A percentile compares a stretch with the other conserved stretches of the same genome.
Conservation (phyloP, 2,329 filamentous ascomycete species). For the Coleophoma crateriformis region DNA sequence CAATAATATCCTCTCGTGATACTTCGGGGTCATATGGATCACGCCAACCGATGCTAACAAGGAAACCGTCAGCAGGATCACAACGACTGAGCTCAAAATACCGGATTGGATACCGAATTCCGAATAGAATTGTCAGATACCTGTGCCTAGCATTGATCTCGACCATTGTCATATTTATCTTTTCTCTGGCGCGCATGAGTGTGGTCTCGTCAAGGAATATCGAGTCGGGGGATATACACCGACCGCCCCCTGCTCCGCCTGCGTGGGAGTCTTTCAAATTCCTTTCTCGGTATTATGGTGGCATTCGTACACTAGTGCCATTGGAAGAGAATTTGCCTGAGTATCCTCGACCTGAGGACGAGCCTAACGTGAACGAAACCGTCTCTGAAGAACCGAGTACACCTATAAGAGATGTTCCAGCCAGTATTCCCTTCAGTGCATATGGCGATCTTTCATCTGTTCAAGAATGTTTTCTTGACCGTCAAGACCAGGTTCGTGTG, state of each 20-base stretch:
- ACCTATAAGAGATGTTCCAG: constrained; percentile 32
- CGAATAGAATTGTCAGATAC: constrained; percentile 70
- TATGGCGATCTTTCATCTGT: constrained; percentile 53
- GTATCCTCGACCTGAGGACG: constrained; percentile 66
- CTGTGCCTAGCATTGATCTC: constrained; percentile 68
- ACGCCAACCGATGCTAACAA: constrained; percentile 22
- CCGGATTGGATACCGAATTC: constrained; percentile 35
- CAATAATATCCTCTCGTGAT: constrained; percentile 21
- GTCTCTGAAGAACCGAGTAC: constrained; percentile 23
- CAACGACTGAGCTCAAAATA: constrained; percentile 8
- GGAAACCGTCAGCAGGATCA: constrained; percentile 13
- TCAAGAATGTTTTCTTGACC: constrained; percentile 75
- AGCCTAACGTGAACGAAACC: constrained; percentile 39
- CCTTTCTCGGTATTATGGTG: constrained; percentile 84
- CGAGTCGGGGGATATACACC: constrained; percentile 50
- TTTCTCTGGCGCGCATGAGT: constrained; percentile 69
- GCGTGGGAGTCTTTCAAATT: constrained; percentile 85
- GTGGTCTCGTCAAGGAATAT: constrained; percentile 61
- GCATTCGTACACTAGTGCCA: constrained; percentile 66
- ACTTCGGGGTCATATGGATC: constrained; percentile 24
- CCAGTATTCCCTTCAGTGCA: constrained; percentile 55
- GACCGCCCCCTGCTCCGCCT: constrained; percentile 56
- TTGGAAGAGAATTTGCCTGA: constrained; percentile 67
- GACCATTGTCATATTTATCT: constrained; percentile 69
- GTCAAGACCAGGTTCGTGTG: constrained; percentile 55